Evolutionary conservation across 441 rosid species (phyloP), one percentile per base, ranked within the genome.

Genomic region (Syzygium malaccense): DNA sequence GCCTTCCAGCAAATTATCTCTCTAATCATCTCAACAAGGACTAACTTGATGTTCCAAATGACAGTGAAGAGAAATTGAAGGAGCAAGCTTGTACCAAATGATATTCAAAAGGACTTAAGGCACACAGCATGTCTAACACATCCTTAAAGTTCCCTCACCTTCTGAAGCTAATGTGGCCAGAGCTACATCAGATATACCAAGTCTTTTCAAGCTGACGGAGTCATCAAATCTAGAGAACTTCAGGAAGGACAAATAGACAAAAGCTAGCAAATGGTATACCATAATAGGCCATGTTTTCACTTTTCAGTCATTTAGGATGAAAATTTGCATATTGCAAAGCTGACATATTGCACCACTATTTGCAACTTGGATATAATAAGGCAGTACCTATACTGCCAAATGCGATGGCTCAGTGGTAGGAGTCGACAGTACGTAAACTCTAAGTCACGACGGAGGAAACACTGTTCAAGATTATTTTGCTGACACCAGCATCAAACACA

Each of bases 171-270:
- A 91, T 89, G 95, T 92, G 88, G 98, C 98, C 86, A 98, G 98
- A 92, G 98, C 95, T 87, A 93, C 93, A 66, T 95, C 97, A 7
- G 98, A 97, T 51, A 96, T 95, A 78, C 99, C 99, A 62, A 95
- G 94, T 83, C 91, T 94, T 93, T 94, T 95, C 88, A 96, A 90
- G 91, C 94, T 94, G 89, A 95, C 66, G 32, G 96, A 94, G 48
- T 95, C 98, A 88, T 95, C 96, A 88, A 95, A 92, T 86, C 98
- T 97, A 64, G 7, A 62, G 9, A 86, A 85, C 89, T 87, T 94
- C 87, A 92, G 93, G 94, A 93, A 86, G 28, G 30, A 55, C 49
- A 32, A 85, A 85, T 23, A 85, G 41, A 64, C 89, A 88, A 68
- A 56, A 86, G 45, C 57, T 51, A 66, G 32, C 15, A 55, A 20